A percentile compares a stretch with the other conserved stretches of the same genome.
Conservation (phyloP, 805 yeast species). For the Jamesozyma rosinii region DNA sequence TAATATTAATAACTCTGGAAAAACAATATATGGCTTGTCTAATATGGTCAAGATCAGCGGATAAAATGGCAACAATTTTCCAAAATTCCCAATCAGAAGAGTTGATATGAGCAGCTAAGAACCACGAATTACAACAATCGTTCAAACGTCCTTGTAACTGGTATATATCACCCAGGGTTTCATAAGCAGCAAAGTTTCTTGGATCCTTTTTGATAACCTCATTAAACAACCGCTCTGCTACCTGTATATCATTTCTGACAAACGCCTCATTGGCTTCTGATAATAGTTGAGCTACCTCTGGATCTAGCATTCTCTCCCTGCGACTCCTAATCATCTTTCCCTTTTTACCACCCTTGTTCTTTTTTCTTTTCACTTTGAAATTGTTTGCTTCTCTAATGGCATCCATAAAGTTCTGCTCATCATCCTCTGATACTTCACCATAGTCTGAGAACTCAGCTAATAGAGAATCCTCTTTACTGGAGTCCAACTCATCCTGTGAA, state of each 20-base stretch:
- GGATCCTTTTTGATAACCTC: constrained; percentile 74
- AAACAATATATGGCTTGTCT: constrained; percentile 77
- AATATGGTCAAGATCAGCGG: constrained; percentile 54
- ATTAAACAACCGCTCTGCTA: constrained; percentile 49
- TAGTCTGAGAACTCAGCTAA: constrained; percentile 31
- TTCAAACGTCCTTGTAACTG: constrained; percentile 54
- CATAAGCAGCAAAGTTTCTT: constrained; percentile 72
- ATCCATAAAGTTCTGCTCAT: constrained; percentile 43
- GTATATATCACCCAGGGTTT: constrained; percentile 79
- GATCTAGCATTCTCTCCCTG: constrained; percentile 44
- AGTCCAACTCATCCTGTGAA: constrained; percentile 9
- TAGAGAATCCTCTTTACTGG: constrained; percentile 30
- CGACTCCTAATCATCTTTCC: constrained; percentile 23
- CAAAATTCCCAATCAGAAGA: constrained; percentile 72
- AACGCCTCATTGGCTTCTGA: constrained; percentile 76
- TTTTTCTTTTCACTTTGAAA: constrained; percentile 38
- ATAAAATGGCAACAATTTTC: constrained; percentile 63
- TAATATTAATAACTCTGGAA: constrained; percentile 49
- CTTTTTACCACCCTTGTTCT: constrained; percentile 25
- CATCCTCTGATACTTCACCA: constrained; percentile 33
- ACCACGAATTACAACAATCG: constrained; percentile 74
- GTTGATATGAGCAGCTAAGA: constrained; percentile 68
- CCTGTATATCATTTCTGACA: constrained; percentile 51
- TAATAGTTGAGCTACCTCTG: constrained; percentile 57
- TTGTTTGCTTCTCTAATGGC: constrained; percentile 62